Evolutionary conservation across 2,329 filamentous ascomycete species (phyloP).

Genomic region (Colletotrichum horii): DNA sequence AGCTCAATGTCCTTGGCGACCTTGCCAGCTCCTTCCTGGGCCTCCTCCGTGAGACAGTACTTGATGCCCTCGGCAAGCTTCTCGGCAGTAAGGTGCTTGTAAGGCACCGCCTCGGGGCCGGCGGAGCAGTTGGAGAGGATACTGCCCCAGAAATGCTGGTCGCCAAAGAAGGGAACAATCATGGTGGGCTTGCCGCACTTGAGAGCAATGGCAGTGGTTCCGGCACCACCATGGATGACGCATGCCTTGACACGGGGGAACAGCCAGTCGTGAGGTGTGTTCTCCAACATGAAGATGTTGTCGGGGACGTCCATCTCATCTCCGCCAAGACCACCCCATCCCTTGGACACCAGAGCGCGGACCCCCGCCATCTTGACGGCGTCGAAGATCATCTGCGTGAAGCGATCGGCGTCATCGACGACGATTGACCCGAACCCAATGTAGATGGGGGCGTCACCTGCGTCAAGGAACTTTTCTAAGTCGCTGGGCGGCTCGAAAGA

Average conservation of each 20-base stretch:
- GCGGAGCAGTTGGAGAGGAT: constrained; percentile 70
- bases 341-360: constrained; percentile 74
- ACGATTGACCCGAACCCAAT: constrained; percentile 81
- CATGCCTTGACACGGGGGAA: constrained; percentile 71
- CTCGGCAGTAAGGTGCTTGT: constrained; percentile 69
- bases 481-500: constrained; percentile 62
- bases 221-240: constrained; percentile 79
- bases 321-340: constrained; percentile 75
- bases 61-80: constrained; percentile 74
- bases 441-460: constrained; percentile 68
- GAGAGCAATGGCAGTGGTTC: constrained; percentile 76
- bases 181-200: constrained; percentile 76
- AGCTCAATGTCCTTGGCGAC: constrained; percentile 66
- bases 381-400: constrained; percentile 75
- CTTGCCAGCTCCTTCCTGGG: constrained; percentile 58
- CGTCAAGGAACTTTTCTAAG: constrained; percentile 60
- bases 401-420: constrained; percentile 71
- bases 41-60: constrained; percentile 68
- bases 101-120: constrained; percentile 70
- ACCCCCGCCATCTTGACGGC: constrained; percentile 70
- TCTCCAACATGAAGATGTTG: constrained; percentile 74
- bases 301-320: constrained; percentile 57
- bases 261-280: constrained; percentile 79
- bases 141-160: constrained; percentile 79
- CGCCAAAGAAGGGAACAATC: constrained; percentile 81